Evolutionary conservation across 768 basidiomycete genomes (phyloP).

Genomic region (Kwoniella bestiolae): DNA sequence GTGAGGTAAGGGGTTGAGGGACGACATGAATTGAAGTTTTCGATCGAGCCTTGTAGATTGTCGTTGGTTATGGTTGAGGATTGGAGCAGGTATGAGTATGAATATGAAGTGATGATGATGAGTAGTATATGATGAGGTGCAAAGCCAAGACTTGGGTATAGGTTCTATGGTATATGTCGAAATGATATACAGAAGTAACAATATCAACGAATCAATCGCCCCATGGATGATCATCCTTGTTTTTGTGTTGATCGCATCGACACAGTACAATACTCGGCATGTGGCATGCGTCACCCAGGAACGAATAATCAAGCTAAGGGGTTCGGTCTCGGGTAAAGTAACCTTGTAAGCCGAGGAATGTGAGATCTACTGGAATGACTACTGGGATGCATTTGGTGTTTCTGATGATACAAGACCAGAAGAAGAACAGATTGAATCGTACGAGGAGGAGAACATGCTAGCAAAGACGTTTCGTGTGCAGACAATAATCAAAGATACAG

Average conservation of each 20-base stretch:
- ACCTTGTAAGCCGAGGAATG: not conserved
- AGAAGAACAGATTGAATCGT: too few relatives aligned
- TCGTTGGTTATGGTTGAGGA: too few relatives aligned
- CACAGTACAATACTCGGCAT: not conserved
- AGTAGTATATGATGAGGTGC: not conserved
- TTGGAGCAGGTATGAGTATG: not conserved
- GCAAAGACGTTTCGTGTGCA: too few relatives aligned
- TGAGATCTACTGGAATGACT: too few relatives aligned
- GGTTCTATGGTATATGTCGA: not conserved
- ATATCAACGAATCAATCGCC: not conserved
- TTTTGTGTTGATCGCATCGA: not conserved
- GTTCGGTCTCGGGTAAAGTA: not conserved
- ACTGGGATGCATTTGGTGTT: too few relatives aligned
- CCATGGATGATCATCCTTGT: not conserved
- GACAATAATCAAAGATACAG: too few relatives aligned
- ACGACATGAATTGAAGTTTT: not conserved
- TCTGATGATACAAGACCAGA: too few relatives aligned
- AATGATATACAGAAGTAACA: not conserved
- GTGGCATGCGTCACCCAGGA: conserved; percentile 1
- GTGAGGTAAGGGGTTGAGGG: conserved; percentile 32
- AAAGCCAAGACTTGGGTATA: not conserved
- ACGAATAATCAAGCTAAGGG: not conserved
- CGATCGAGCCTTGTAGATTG: not conserved
- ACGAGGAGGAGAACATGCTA: too few relatives aligned
- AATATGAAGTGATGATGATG: not conserved